phyloP scores from a whole-genome alignment of 805 yeast species.

The Huiozyma naganishii region DNA sequence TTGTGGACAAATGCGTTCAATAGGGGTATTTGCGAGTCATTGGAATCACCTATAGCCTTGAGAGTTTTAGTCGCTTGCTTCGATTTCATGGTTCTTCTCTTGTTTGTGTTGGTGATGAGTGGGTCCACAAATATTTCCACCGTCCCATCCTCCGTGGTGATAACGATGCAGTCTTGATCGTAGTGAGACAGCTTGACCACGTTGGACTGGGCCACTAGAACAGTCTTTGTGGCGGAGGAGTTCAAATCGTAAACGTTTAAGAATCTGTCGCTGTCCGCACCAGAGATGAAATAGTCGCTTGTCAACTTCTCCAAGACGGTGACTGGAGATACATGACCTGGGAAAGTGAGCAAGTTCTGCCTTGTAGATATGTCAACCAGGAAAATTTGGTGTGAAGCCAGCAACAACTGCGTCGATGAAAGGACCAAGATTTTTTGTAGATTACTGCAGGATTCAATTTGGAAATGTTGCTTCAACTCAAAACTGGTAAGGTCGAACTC shows the following conservation, averaged over 20 bases:
- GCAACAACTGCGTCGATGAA: slow-evolving; percentile 30
- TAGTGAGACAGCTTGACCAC: slow-evolving; percentile 35
- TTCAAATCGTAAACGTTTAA: slow-evolving; percentile 48
- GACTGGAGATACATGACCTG: slow-evolving; percentile 71
- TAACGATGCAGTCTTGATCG: slow-evolving; percentile 27
- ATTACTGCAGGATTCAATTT: slow-evolving; percentile 25
- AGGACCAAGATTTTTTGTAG: slow-evolving; percentile 22
- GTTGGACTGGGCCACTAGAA: slow-evolving; percentile 62
- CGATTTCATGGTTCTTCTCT: slow-evolving; percentile 42
- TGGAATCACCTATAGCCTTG: slow-evolving; percentile 30
- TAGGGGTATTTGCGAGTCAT: slow-evolving; percentile 12
- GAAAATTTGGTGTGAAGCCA: slow-evolving; percentile 59
- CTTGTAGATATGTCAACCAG: slow-evolving; percentile 35
- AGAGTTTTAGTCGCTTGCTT: slow-evolving; percentile 39
- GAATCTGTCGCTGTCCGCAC: slow-evolving; percentile 74
- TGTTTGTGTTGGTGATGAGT: slow-evolving; percentile 25
- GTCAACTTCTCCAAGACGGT: slow-evolving; percentile 32
- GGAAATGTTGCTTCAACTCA: slow-evolving; percentile 33
- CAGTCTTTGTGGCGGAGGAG: slow-evolving; percentile 34
- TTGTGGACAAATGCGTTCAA: slow-evolving; percentile 25
- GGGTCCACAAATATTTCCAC: slow-evolving; percentile 65
- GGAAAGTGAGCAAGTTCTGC: slow-evolving; percentile 41
- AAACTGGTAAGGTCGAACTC: slow-evolving; percentile 51
- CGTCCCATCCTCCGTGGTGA: slow-evolving; percentile 63
- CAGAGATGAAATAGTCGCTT: slow-evolving; percentile 44